phyloP scores from a whole-genome alignment of 345 rosid species.

The Aquilaria malaccensis region DNA sequence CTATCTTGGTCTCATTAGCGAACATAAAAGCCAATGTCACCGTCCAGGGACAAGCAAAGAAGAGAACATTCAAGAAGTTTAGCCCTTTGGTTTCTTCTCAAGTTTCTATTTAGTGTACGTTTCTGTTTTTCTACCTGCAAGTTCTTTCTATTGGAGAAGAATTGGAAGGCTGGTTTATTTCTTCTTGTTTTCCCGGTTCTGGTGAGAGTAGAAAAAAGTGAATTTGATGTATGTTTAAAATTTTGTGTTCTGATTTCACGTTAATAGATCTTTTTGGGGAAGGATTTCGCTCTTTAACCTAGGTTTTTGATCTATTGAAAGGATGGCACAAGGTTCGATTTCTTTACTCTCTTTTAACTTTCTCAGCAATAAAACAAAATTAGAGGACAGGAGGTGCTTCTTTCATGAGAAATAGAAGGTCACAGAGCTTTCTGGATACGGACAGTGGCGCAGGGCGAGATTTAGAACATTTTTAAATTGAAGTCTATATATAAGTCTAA shows the following conservation, averaged over 20 bases:
- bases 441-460: neutral
- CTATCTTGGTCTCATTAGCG: too few relatives aligned
- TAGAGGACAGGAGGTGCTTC: constrained; percentile 24
- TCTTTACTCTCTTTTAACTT: neutral
- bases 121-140: constrained; percentile 6
- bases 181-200: neutral
- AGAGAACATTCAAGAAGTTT: too few relatives aligned
- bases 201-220: neutral
- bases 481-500: too few relatives aligned
- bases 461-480: too few relatives aligned
- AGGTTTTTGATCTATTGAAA: neutral
- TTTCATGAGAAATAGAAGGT: constrained; percentile 37
- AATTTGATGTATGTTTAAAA: too few relatives aligned
- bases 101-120: neutral
- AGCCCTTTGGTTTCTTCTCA: too few relatives aligned
- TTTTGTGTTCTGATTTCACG: neutral
- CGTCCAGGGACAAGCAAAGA: too few relatives aligned
- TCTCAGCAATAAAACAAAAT: neutral
- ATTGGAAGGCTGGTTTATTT: neutral
- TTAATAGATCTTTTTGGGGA: neutral
- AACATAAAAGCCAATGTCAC: too few relatives aligned
- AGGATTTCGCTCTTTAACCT: neutral
- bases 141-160: neutral
- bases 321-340: neutral
- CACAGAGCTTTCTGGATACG: constrained; percentile 29